Percentiles rank a stretch among this genome's conserved stretches.
Evolutionary conservation across 805 yeast species (phyloP).

Genomic region (Nakazawaea laoshanensis): DNA sequence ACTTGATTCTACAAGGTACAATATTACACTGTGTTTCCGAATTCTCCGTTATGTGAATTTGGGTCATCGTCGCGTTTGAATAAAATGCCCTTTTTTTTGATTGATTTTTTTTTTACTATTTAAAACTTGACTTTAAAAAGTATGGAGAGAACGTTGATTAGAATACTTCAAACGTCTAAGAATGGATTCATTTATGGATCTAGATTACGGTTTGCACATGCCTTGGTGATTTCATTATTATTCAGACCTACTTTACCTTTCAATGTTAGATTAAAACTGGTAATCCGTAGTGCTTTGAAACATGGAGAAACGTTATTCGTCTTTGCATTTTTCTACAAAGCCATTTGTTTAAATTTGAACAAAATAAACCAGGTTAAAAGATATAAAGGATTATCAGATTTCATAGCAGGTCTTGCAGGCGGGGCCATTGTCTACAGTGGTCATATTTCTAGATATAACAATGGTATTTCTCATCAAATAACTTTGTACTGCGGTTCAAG

Average conservation of each 20-base stretch:
- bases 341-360: slow-evolving; percentile 1
- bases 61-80: too few relatives aligned
- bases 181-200: slow-evolving; percentile 11
- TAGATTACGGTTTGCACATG: slow-evolving; percentile 9
- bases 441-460: not conserved
- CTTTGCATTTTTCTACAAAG: slow-evolving; percentile 6
- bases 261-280: not conserved
- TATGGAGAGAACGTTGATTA: not conserved
- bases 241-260: slow-evolving; percentile 5
- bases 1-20: slow-evolving; percentile 8
- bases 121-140: not conserved
- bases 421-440: slow-evolving; percentile 9
- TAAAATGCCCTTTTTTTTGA: too few relatives aligned
- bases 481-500: slow-evolving; percentile 69
- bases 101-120: not conserved
- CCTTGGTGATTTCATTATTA: slow-evolving; percentile 5
- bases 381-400: slow-evolving; percentile 2
- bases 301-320: slow-evolving; percentile 9
- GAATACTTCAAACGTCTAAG: slow-evolving; percentile 5
- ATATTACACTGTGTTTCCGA: slow-evolving; percentile 1
- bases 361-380: not conserved
- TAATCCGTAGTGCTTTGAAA: slow-evolving; percentile 2
- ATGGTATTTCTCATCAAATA: slow-evolving; percentile 55
- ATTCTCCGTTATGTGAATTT: too few relatives aligned
- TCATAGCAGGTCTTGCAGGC: slow-evolving; percentile 5